Conservation (phyloP, 768 basidiomycete genomes). For the Tylopilus felleus region DNA sequence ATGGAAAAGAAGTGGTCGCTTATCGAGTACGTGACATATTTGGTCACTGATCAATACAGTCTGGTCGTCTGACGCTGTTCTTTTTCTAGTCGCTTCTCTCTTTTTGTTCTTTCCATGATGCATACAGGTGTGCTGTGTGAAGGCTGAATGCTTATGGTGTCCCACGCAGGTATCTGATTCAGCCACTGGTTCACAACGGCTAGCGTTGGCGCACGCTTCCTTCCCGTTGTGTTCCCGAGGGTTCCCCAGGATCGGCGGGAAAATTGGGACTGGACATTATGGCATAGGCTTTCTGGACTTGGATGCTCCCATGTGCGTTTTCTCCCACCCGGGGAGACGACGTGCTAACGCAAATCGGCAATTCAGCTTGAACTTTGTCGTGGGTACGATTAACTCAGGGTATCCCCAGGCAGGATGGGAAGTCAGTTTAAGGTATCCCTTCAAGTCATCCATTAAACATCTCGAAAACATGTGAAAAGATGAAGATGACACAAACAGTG, state of each 20-base stretch:
- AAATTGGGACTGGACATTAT: not conserved
- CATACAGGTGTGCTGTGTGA: not conserved
- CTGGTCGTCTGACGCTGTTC: no score
- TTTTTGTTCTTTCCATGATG: no score
- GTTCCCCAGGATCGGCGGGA: not conserved
- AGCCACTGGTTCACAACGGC: not conserved
- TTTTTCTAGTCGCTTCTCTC: not conserved
- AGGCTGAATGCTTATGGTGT: not conserved
- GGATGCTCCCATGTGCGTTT: not conserved
- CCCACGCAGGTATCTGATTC: not conserved
- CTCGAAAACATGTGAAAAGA: slow-evolving; percentile 10
- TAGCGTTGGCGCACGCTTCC: not conserved
- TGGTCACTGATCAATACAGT: not conserved
- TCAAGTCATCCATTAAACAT: slow-evolving; percentile 14
- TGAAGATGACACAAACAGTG: not conserved
- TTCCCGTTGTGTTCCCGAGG: not conserved
- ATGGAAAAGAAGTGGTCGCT: not conserved
- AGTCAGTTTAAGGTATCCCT: slow-evolving; percentile 2
- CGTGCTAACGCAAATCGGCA: not conserved
- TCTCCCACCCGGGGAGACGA: not conserved
- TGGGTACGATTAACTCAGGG: not conserved
- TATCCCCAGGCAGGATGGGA: not conserved
- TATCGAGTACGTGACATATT: not conserved
- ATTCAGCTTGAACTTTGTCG: not conserved
- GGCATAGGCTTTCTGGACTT: not conserved